Percentiles rank a stretch among this genome's conserved stretches.
Conservation (phyloP, 2,329 filamentous ascomycete genomes). For the Zasmidium citrigriseum region DNA sequence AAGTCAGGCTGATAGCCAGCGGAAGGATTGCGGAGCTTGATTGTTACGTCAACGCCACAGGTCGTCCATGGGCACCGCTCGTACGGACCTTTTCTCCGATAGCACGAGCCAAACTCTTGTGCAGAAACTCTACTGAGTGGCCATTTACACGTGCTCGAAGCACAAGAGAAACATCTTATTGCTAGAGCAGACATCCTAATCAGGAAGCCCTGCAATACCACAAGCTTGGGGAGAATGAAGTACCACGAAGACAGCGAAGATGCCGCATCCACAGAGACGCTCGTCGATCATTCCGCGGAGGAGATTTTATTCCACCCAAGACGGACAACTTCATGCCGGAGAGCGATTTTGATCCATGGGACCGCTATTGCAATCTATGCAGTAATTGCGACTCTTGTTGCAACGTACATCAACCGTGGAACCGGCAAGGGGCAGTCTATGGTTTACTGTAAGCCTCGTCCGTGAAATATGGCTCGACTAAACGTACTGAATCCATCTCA, state of each 20-base stretch:
- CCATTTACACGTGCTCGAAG: no score
- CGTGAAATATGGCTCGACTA: background rate
- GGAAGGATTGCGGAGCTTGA: no score
- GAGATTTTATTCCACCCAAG: background rate
- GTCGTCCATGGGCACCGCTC: no score
- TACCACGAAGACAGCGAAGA: background rate
- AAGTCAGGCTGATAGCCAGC: no score
- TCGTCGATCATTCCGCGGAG: background rate
- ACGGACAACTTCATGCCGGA: background rate
- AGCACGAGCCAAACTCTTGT: no score
- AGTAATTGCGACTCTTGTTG: background rate
- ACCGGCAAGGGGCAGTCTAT: background rate
- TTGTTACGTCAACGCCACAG: no score
- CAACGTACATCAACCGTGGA: background rate
- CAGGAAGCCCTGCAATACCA: no score
- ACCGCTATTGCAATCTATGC: background rate
- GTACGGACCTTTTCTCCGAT: no score
- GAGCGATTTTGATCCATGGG: background rate
- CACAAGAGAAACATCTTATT: no score
- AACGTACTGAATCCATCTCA: background rate
- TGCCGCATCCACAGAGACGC: background rate
- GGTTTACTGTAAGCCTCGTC: background rate
- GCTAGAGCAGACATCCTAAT: background rate
- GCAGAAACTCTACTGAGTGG: no score
- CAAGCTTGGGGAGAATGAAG: background rate